These are phyloP conservation scores for Phytophthora meadii DNA, from an alignment of 352 stramenopile species.

Conservation along the genomic window DNA sequence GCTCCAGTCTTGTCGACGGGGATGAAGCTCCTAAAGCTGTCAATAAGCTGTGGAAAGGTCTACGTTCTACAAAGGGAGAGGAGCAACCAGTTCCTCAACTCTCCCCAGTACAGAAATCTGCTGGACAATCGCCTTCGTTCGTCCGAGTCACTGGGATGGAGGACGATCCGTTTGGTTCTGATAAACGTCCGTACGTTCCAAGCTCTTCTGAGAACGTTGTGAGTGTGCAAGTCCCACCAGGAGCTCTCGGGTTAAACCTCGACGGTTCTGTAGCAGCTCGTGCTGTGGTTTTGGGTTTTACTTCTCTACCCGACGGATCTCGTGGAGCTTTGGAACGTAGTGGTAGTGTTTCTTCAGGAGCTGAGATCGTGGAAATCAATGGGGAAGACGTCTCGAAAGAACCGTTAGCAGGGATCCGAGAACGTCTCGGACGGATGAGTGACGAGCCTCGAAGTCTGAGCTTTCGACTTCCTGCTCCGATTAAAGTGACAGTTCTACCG, in stretches of 20 bases:
- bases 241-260: conserved; percentile 65
- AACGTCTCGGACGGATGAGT: conserved; percentile 43
- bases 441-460: conserved; percentile 43
- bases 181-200: conserved; percentile 23
- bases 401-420: conserved; percentile 52
- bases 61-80: conserved; percentile 7
- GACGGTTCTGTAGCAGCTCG: conserved; percentile 39
- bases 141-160: conserved; percentile 39
- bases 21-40: conserved; percentile 1
- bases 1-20: conserved; percentile 14
- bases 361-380: conserved; percentile 70
- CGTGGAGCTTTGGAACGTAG: conserved; percentile 50
- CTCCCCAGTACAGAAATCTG: conserved; percentile 1
- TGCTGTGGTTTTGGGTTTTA: conserved; percentile 71
- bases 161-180: conserved; percentile 1
- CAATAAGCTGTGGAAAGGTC: conserved; percentile 13
- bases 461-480: conserved; percentile 48
- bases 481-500: conserved; percentile 11
- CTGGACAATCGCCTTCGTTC: conserved; percentile 19
- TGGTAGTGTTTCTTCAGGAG: conserved; percentile 48
- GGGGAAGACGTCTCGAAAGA: conserved; percentile 58
- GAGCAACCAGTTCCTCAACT: background rate
- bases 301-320: conserved; percentile 57
- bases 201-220: conserved; percentile 38
- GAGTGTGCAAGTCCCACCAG: conserved; percentile 51